Percentiles rank a stretch among this genome's conserved stretches.
phyloP scores from a whole-genome alignment of 805 yeast genomes.

The Candida silvatica region DNA sequence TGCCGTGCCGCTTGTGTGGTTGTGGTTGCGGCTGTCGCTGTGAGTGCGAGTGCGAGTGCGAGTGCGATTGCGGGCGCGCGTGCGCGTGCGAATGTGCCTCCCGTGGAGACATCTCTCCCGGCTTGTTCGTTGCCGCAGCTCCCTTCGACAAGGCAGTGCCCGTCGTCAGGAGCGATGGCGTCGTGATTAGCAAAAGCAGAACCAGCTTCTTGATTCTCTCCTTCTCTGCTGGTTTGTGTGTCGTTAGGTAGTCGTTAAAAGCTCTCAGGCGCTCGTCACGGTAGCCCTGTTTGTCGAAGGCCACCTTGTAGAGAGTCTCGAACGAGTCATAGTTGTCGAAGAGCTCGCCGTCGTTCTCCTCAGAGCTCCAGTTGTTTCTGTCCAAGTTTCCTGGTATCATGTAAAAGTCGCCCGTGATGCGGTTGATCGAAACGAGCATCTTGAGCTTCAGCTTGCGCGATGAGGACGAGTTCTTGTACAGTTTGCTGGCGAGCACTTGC shows the following conservation, averaged over 20 bases:
- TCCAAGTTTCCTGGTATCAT: constrained; percentile 26
- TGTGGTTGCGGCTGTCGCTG: neutral
- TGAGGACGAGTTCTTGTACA: constrained; percentile 18
- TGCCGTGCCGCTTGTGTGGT: neutral
- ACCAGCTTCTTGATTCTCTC: constrained; percentile 17
- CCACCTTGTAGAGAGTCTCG: constrained; percentile 13
- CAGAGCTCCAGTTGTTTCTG: constrained; percentile 25
- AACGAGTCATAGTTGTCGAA: constrained; percentile 22
- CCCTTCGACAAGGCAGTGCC: too few relatives aligned
- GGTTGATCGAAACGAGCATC: constrained; percentile 20
- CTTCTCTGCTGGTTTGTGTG: constrained; percentile 7
- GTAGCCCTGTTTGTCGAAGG: too few relatives aligned
- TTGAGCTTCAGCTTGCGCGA: constrained; percentile 14
- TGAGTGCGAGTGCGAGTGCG: neutral
- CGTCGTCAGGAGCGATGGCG: constrained; percentile 16
- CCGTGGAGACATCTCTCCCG: too few relatives aligned
- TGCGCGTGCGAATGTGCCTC: too few relatives aligned
- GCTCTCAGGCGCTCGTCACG: constrained; percentile 3
- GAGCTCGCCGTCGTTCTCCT: constrained; percentile 24
- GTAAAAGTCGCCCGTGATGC: constrained; percentile 26
- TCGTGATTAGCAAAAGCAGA: constrained; percentile 18
- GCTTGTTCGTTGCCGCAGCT: too few relatives aligned
- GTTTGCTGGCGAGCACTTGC: constrained; percentile 16
- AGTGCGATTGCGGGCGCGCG: neutral
- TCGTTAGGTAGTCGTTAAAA: constrained; percentile 8